These are phyloP conservation scores for Trichosporon sp. DNA, from an alignment of 1,284 basidiomycete genomes.

Conservation along the genomic window DNA sequence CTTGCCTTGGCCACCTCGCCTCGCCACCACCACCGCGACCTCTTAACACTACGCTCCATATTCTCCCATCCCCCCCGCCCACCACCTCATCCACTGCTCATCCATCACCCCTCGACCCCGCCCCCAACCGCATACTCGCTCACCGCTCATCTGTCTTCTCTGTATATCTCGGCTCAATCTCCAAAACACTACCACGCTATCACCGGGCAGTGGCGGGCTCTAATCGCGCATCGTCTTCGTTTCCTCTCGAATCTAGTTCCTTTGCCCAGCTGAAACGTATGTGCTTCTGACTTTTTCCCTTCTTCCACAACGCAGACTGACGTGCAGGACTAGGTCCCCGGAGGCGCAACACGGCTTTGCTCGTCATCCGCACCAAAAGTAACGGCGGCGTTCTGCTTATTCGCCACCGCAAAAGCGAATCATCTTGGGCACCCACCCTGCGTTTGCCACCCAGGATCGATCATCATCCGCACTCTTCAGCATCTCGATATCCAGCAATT, in stretches of 20 bases:
- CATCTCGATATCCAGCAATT: conserved; percentile 3
- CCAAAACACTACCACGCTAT: neutral
- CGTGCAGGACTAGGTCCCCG: neutral
- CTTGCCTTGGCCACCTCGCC: neutral
- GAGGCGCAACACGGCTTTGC: neutral
- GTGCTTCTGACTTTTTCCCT: neutral
- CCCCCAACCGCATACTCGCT: neutral
- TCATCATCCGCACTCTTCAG: conserved; percentile 1
- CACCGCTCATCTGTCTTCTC: neutral
- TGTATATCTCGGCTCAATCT: neutral
- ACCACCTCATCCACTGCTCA: neutral
- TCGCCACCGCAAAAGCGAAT: conserved; percentile 6
- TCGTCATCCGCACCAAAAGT: neutral
- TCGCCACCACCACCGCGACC: neutral
- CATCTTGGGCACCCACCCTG: neutral
- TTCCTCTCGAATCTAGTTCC: neutral
- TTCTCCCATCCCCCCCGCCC: neutral
- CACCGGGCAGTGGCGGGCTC: conserved; percentile 3
- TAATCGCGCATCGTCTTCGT: conserved; percentile 3
- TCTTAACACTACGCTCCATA: neutral
- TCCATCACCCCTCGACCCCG: neutral
- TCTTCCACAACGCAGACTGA: neutral
- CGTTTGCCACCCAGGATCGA: conserved; percentile 4
- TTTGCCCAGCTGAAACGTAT: neutral
- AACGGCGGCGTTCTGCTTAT: neutral